Base-by-base conservation (phyloP, 1,284 basidiomycete species). In the Austroboletus novae-zelandiae region DNA sequence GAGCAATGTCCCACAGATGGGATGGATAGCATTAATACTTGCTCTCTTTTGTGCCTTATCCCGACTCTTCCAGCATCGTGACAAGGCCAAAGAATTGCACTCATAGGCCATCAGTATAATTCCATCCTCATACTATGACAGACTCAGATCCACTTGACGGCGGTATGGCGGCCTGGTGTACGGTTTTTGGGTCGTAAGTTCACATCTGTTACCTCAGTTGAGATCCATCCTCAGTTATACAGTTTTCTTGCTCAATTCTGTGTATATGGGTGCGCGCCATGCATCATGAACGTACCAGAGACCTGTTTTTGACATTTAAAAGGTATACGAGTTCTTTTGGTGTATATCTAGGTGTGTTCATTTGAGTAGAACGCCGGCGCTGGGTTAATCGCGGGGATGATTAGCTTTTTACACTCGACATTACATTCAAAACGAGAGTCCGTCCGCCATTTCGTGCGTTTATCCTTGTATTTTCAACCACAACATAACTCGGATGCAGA, bases 271-370 rank as follows among this genome's bases (percentile, higher is more conserved):
- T 63, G 29, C 2, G 29, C 2, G 65, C 54, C n/a, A 5, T 23
- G 1, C 11, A n/a, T 5, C 5, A 23, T 20, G 1, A 13, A 39
- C 1, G 5, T 9, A 1, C 18, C 15, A 30, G 25, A 7, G 25
- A 2, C 17, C 6, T 39, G 25, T 8, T 27, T 8, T 34, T 48
- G 6, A 50, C 30, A 17, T 8, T 11, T 34, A 11, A 35, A 11
- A 69, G 65, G 5, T 67, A 70, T 41, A 45, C 42, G 1, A 46
- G 2, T 31, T 29, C 67, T 8, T 67, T 67, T 40, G 68, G 68
- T 20, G 57, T 68, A 39, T 70, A 69, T 50, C 64, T 69, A 54
- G 63, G 79, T 67, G 20, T 15, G 18, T 42, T 47, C 3, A n/a
- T 15, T 37, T 4, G 7, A 23, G 8, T 4, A 31, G 1, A 18